Conservation (phyloP, 768 basidiomycete species). For the Russula lepida region DNA sequence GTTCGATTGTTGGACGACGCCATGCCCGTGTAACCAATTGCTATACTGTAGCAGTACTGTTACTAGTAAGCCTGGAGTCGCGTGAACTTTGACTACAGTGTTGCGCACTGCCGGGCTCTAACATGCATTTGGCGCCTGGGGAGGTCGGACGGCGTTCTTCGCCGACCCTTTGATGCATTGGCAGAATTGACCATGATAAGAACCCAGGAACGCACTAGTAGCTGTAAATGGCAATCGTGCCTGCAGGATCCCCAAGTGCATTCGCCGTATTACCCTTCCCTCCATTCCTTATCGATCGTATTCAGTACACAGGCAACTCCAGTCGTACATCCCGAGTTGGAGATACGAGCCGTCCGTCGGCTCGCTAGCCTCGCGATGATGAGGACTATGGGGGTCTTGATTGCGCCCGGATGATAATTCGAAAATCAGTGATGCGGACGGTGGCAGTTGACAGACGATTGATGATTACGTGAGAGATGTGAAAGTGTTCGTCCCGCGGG, state of each 20-base stretch:
- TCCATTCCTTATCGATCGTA: not conserved
- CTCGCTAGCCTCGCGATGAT: not conserved
- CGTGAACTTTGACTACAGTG: too few species aligned
- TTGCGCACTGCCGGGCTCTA: too few species aligned
- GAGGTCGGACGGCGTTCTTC: not conserved
- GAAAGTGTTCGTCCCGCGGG: not conserved
- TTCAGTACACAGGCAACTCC: not conserved
- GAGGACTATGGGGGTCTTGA: not conserved
- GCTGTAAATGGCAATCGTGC: not conserved
- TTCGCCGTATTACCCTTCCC: not conserved
- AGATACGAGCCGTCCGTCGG: not conserved
- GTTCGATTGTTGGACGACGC: too few species aligned
- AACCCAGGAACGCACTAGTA: not conserved
- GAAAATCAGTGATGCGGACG: not conserved
- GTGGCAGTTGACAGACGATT: not conserved
- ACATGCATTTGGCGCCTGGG: not conserved
- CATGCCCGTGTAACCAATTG: too few species aligned
- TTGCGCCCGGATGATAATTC: not conserved
- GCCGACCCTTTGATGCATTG: not conserved
- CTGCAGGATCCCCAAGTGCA: too few species aligned
- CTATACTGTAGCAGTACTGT: too few species aligned
- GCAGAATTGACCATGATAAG: not conserved
- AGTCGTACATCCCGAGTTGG: not conserved
- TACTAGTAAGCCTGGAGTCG: too few species aligned
- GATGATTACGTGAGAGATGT: not conserved